These are phyloP conservation scores for Verticillium alfalfae DNA, from an alignment of 2,329 filamentous ascomycete genomes.

Conservation along the genomic window DNA sequence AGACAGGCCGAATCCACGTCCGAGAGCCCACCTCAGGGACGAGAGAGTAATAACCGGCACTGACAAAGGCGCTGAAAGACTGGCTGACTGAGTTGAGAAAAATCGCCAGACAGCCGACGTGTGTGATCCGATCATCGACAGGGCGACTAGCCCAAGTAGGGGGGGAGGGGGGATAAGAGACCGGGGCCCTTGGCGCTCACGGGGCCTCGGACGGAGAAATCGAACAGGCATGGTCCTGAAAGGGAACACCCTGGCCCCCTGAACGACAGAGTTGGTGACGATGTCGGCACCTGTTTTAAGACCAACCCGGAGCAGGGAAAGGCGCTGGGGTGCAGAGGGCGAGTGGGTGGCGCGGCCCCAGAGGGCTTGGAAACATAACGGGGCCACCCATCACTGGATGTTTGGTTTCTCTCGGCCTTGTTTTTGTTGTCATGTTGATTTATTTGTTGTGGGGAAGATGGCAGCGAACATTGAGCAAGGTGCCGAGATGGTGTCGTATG, in stretches of 20 bases:
- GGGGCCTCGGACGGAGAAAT: background rate
- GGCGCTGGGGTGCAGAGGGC: background rate
- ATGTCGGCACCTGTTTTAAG: background rate
- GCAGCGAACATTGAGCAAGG: no score
- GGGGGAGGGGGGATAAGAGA: background rate
- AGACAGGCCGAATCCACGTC: background rate
- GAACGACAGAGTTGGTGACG: background rate
- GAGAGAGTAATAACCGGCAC: background rate
- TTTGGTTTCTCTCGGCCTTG: background rate
- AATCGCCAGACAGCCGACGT: background rate
- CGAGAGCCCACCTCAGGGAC: background rate
- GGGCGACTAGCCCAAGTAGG: background rate
- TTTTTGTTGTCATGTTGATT: background rate
- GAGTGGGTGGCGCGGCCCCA: background rate
- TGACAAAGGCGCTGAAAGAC: background rate
- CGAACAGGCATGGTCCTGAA: background rate
- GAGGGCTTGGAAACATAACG: background rate
- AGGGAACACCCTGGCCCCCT: background rate
- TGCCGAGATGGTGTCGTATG: no score
- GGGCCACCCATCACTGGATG: background rate
- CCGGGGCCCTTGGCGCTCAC: background rate
- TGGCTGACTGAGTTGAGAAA: background rate
- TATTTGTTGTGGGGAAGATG: background rate
- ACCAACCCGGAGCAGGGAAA: background rate
- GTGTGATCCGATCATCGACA: constrained; percentile 1